These are phyloP conservation scores for Picocystis sp. DNA, from an alignment of 163 green algal genomes.

Conservation along the genomic window DNA sequence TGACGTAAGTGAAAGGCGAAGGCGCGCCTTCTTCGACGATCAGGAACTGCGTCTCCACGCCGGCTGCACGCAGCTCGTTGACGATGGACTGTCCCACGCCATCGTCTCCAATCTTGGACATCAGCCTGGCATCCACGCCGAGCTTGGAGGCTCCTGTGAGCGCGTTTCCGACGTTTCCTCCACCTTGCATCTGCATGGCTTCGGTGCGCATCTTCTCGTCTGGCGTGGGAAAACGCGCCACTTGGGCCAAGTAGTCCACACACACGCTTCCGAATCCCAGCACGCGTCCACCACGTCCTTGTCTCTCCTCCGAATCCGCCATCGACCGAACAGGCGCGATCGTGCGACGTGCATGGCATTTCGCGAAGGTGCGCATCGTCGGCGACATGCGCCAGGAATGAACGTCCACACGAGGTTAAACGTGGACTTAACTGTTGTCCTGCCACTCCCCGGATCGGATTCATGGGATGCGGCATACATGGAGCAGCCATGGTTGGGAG, in stretches of 20 bases:
- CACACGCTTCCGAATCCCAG: slow-evolving; percentile 69
- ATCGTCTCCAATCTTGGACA: slow-evolving; percentile 69
- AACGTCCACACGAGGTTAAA: too few relatives aligned
- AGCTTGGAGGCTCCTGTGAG: slow-evolving; percentile 73
- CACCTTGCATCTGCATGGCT: slow-evolving; percentile 62
- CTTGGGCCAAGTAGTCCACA: slow-evolving; percentile 81
- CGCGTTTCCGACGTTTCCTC: slow-evolving; percentile 85
- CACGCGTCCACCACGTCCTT: slow-evolving; percentile 11
- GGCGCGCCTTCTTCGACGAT: slow-evolving; percentile 31
- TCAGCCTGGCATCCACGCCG: slow-evolving; percentile 43
- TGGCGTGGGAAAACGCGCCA: slow-evolving; percentile 62
- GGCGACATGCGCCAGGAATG: too few relatives aligned
- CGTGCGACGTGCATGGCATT: too few relatives aligned
- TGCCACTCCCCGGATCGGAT: too few relatives aligned
- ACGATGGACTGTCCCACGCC: slow-evolving; percentile 54
- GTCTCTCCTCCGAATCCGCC: too few relatives aligned
- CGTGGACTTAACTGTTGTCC: too few relatives aligned
- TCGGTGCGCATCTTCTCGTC: slow-evolving; percentile 88
- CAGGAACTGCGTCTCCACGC: slow-evolving; percentile 35
- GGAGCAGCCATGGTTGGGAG: too few relatives aligned
- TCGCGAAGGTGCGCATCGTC: too few relatives aligned
- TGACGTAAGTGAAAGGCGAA: slow-evolving; percentile 95
- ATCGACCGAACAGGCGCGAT: too few relatives aligned
- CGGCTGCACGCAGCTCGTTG: slow-evolving; percentile 61
- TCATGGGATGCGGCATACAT: too few relatives aligned